Evolutionary conservation across 106 monocot genomes (phyloP).

Genomic region (Triglochin maritima): DNA sequence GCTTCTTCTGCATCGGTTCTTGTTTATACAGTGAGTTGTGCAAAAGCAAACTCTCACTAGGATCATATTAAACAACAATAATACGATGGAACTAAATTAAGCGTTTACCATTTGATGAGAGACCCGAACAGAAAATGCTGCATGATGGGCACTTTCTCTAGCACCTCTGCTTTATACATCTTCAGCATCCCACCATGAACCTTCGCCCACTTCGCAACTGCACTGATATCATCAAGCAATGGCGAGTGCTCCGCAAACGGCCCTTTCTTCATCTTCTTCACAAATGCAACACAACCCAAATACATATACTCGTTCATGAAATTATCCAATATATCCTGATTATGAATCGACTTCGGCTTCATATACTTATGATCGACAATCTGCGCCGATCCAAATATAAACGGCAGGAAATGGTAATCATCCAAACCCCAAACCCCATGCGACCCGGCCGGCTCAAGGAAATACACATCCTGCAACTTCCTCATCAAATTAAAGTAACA

Average conservation of each 20-base stretch:
- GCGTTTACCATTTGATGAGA: conserved; percentile 66
- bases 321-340: conserved; percentile 84
- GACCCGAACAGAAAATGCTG: conserved; percentile 97
- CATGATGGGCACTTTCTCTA: conserved; percentile 99
- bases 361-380: conserved; percentile 95
- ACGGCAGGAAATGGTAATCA: conserved; percentile 90
- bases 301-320: conserved; percentile 87
- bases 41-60: background rate
- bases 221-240: conserved; percentile 94
- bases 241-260: conserved; percentile 91
- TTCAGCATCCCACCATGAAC: conserved; percentile 89
- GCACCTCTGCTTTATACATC: conserved; percentile 99
- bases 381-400: conserved; percentile 88
- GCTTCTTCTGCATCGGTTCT: no score
- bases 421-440: conserved; percentile 98
- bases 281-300: conserved; percentile 53
- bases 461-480: conserved; percentile 61
- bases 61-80: background rate
- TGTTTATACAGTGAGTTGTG: no score
- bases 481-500: conserved; percentile 66
- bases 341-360: conserved; percentile 96
- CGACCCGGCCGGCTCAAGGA: conserved; percentile 84
- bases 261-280: conserved; percentile 97
- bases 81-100: background rate
- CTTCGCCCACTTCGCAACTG: conserved; percentile 77